Evolutionary conservation across 2,329 filamentous ascomycete genomes (phyloP).

Genomic region (Colletotrichum sp.): DNA sequence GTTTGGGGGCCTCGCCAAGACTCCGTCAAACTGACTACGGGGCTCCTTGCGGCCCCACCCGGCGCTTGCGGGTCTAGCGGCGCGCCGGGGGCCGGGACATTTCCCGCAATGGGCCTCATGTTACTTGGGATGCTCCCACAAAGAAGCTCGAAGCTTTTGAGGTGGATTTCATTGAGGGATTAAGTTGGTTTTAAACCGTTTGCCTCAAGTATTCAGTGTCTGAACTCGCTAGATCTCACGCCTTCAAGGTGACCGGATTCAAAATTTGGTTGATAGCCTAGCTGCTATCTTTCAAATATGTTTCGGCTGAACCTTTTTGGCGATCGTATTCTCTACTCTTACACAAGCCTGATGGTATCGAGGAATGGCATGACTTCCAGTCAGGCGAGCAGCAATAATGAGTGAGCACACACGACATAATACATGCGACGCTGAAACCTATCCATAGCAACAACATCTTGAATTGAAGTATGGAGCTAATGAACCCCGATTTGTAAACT

Average conservation of each 20-base stretch:
- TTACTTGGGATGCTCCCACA: not conserved
- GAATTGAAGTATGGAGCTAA: not conserved
- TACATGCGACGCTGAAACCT: not conserved
- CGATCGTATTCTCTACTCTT: not conserved
- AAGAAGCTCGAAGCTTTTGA: not conserved
- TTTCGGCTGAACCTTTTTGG: not conserved
- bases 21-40: not conserved
- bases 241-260: not conserved
- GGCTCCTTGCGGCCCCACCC: not conserved
- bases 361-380: not conserved
- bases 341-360: not conserved
- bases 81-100: not conserved
- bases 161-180: not conserved
- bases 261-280: not conserved
- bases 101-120: not conserved
- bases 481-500: not conserved
- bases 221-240: not conserved
- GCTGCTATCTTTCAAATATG: not conserved
- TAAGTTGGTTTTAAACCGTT: not conserved
- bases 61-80: not conserved
- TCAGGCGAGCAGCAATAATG: not conserved
- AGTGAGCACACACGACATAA: not conserved
- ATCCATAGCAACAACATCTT: not conserved
- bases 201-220: accelerated
- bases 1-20: not conserved